These are phyloP conservation scores for Elaeis oleifera DNA, from an alignment of 202 grass and related monocot species.

Conservation along the genomic window DNA sequence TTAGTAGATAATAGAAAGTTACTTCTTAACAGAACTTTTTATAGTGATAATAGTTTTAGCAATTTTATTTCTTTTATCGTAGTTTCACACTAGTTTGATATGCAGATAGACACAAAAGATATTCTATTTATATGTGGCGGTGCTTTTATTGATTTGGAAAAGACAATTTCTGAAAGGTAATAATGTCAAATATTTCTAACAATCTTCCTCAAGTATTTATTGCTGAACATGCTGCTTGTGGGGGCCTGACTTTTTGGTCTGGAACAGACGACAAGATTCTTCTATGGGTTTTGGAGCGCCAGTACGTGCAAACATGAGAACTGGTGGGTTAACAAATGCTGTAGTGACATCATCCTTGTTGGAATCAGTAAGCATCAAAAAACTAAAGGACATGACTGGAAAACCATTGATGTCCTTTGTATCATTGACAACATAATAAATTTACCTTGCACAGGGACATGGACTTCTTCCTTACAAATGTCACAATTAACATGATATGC, in stretches of 20 bases:
- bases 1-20: no score
- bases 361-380: slow-evolving; percentile 58
- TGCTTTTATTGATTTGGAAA: slow-evolving; percentile 96
- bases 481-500: no score
- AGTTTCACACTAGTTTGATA: slow-evolving; percentile 3
- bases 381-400: slow-evolving; percentile 1
- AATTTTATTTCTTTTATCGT: slow-evolving; percentile 24
- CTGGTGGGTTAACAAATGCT: slow-evolving; percentile 74
- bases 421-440: no score
- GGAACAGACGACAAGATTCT: slow-evolving; percentile 81
- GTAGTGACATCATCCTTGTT: slow-evolving; percentile 85
- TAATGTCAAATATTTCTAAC: slow-evolving; percentile 17
- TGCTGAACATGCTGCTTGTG: slow-evolving; percentile 15
- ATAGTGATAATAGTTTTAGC: background rate
- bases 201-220: background rate
- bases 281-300: slow-evolving; percentile 98
- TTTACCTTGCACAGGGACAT: no score
- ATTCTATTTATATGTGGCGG: slow-evolving; percentile 99
- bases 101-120: slow-evolving; percentile 99
- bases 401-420: no score
- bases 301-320: slow-evolving; percentile 80
- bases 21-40: no score
- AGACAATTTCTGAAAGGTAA: slow-evolving; percentile 99
- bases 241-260: slow-evolving; percentile 8
- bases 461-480: no score